Percentiles rank a stretch among this genome's conserved stretches.
Conservation (phyloP, 495 filamentous ascomycete genomes). For the Gamarada debralockiae region DNA sequence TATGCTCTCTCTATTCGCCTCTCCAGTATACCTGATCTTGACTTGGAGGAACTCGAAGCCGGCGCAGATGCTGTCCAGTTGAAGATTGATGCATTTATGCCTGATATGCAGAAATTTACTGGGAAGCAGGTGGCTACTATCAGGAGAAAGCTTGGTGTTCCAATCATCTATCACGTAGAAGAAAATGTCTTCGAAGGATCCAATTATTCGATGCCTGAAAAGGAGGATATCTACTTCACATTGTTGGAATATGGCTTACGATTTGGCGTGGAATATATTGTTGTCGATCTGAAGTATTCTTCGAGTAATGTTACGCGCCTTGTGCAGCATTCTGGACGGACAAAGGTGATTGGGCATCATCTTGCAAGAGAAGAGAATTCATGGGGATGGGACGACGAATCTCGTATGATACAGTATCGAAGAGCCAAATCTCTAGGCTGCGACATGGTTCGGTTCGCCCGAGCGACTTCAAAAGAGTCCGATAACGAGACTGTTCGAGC, state of each 20-base stretch:
- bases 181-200: conserved; percentile 39
- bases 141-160: conserved; percentile 56
- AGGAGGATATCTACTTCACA: conserved; percentile 50
- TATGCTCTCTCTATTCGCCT: conserved; percentile 62
- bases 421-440: conserved; percentile 61
- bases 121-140: conserved; percentile 42
- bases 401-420: conserved; percentile 50
- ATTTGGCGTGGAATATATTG: conserved; percentile 70
- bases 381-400: conserved; percentile 59
- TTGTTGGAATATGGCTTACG: conserved; percentile 66
- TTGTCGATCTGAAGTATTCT: conserved; percentile 56
- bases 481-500: conserved; percentile 54
- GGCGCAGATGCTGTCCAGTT: conserved; percentile 71
- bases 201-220: conserved; percentile 20
- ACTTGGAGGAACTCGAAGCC: conserved; percentile 61
- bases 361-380: conserved; percentile 44
- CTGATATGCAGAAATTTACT: conserved; percentile 40
- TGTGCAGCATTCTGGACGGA: conserved; percentile 55
- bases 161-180: conserved; percentile 68
- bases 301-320: conserved; percentile 47
- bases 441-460: conserved; percentile 64
- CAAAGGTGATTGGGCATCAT: conserved; percentile 72
- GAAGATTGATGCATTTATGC: conserved; percentile 59
- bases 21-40: conserved; percentile 46
- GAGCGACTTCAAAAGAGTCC: conserved; percentile 54